A percentile compares a stretch with the other conserved stretches of the same genome.
These are phyloP conservation scores for Fragilaria radians DNA, from an alignment of 108 stramenopile genomes.

Conservation along the genomic window DNA sequence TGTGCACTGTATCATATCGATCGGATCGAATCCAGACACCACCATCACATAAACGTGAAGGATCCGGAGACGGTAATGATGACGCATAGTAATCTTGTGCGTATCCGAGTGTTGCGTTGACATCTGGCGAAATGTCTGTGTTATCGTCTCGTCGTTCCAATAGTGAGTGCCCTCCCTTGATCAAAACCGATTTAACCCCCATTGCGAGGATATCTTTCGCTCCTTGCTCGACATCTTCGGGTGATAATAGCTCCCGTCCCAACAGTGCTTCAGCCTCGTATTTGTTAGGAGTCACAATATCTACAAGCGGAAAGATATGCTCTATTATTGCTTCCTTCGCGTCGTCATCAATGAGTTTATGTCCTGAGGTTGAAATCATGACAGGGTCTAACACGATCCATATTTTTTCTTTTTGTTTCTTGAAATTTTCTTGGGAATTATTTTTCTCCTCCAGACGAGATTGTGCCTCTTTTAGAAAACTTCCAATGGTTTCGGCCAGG, in stretches of 20 bases:
- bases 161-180: constrained; percentile 88
- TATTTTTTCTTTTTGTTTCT: constrained; percentile 13
- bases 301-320: constrained; percentile 72
- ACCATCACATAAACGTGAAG: constrained; percentile 65
- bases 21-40: constrained; percentile 73
- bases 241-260: constrained; percentile 36
- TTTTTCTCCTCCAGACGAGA: constrained; percentile 3
- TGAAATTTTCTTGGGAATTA: background rate
- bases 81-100: constrained; percentile 72
- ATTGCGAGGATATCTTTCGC: constrained; percentile 66
- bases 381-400: constrained; percentile 91
- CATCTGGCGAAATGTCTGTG: constrained; percentile 19
- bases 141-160: constrained; percentile 26
- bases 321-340: constrained; percentile 64
- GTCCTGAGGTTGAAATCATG: constrained; percentile 87
- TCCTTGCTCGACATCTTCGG: constrained; percentile 69
- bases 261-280: constrained; percentile 89
- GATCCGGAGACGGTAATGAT: constrained; percentile 14
- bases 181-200: constrained; percentile 70
- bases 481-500: constrained; percentile 60
- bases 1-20: constrained; percentile 62
- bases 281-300: constrained; percentile 87
- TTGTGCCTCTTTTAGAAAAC: constrained; percentile 38
- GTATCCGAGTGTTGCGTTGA: constrained; percentile 40
- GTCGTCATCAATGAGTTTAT: constrained; percentile 68